A percentile compares a stretch with the other conserved stretches of the same genome.
Conservation (phyloP, 1,284 basidiomycete genomes). For the Naganishia cerealis region DNA sequence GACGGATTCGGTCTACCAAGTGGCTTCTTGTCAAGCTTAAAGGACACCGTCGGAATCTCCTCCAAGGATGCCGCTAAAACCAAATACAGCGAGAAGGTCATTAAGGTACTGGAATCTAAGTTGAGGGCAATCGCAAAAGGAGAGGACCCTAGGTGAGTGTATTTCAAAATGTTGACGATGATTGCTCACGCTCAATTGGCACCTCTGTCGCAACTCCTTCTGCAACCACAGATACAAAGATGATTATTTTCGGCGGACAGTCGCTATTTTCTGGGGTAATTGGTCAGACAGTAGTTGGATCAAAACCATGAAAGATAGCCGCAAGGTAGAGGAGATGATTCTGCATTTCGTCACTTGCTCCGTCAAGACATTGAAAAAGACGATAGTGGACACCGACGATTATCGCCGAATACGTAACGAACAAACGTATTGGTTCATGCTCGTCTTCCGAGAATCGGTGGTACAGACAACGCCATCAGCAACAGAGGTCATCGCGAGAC, state of each 20-base stretch:
- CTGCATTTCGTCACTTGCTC: conserved; percentile 91
- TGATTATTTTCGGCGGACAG: conserved; percentile 78
- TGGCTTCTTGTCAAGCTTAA: conserved; percentile 29
- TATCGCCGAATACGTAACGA: conserved; percentile 34
- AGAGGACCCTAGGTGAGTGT: conserved; percentile 74
- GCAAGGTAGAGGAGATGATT: conserved; percentile 96
- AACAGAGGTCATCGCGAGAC: conserved; percentile 22
- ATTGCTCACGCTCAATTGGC: not conserved
- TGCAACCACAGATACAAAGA: conserved; percentile 69
- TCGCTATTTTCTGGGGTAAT: conserved; percentile 86
- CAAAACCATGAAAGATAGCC: conserved; percentile 87
- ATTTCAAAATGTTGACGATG: not conserved
- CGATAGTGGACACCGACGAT: conserved; percentile 61
- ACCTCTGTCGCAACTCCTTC: not conserved
- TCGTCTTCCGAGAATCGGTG: conserved; percentile 28
- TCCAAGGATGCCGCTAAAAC: conserved; percentile 28
- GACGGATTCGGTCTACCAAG: conserved; percentile 22
- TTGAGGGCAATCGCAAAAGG: conserved; percentile 88
- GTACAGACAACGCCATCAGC: conserved; percentile 3
- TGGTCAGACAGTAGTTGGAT: conserved; percentile 80
- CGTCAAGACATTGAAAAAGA: conserved; percentile 76
- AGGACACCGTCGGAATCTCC: conserved; percentile 30
- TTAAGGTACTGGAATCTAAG: conserved; percentile 82
- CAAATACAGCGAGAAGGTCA: conserved; percentile 86
- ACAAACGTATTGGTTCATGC: conserved; percentile 39